Evolutionary conservation across 345 rosid species (phyloP).

Genomic region (Eucalyptus cloeziana): DNA sequence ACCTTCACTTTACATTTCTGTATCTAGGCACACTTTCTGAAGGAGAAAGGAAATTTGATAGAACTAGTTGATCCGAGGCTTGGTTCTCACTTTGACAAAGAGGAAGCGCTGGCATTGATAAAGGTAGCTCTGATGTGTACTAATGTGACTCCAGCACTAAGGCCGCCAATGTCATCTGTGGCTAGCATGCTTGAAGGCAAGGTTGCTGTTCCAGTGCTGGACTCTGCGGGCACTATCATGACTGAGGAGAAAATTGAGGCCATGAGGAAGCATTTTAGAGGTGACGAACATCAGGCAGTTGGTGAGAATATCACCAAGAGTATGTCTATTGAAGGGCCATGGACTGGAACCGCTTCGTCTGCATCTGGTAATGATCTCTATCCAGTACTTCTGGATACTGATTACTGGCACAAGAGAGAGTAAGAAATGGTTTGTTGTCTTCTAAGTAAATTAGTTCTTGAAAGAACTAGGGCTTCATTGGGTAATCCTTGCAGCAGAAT

Average conservation of each 20-base stretch:
- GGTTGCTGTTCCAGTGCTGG: background rate
- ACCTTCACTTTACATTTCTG: background rate
- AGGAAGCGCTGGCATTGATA: background rate
- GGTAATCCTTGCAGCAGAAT: background rate
- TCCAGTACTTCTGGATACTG: background rate
- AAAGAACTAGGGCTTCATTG: background rate
- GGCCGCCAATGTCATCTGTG: conserved; percentile 11
- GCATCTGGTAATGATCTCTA: conserved; percentile 9
- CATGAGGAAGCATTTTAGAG: conserved; percentile 15
- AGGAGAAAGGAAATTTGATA: background rate
- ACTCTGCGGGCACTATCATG: background rate
- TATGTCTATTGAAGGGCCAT: conserved; percentile 1
- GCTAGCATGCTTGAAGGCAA: conserved; percentile 14
- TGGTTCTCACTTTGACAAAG: background rate
- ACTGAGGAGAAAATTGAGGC: background rate
- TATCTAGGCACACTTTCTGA: conserved; percentile 1
- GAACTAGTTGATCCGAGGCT: conserved; percentile 6
- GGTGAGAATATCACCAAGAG: background rate
- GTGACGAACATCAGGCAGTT: background rate
- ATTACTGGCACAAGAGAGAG: background rate
- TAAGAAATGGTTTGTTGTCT: background rate
- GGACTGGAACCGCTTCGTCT: background rate
- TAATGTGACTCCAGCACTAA: background rate
- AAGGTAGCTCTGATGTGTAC: conserved; percentile 8
- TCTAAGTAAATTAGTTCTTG: background rate